Conservation (phyloP, 1,284 basidiomycete species). For the Peniophora sp. region DNA sequence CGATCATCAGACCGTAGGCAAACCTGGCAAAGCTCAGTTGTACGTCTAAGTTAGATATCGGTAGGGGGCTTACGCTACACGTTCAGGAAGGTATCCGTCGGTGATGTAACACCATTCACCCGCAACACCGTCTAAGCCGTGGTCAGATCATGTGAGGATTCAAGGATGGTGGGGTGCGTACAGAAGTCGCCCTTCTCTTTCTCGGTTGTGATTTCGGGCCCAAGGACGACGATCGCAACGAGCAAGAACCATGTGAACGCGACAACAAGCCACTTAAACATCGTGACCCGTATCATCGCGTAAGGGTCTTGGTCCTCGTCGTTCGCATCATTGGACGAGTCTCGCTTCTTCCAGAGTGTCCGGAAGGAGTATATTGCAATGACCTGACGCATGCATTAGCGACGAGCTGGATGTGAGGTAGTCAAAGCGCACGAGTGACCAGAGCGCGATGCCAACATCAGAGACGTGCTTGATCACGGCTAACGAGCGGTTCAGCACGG, state of each 20-base stretch:
- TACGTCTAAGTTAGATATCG: not conserved
- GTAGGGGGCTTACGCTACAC: slow-evolving; percentile 35
- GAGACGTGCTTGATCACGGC: slow-evolving; percentile 43
- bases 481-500: slow-evolving; percentile 11
- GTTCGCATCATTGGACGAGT: too few species aligned
- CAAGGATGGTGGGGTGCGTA: slow-evolving; percentile 6
- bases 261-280: slow-evolving; percentile 22
- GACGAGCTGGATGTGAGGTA: too few species aligned
- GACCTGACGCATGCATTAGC: slow-evolving; percentile 24
- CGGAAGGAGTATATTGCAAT: slow-evolving; percentile 46
- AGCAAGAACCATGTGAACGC: slow-evolving; percentile 37
- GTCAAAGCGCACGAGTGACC: slow-evolving; percentile 22
- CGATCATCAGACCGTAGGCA: slow-evolving; percentile 44
- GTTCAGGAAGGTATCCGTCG: slow-evolving; percentile 29
- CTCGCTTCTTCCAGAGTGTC: slow-evolving; percentile 23
- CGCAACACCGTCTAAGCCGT: slow-evolving; percentile 31
- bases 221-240: slow-evolving; percentile 32
- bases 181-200: too few species aligned
- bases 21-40: slow-evolving; percentile 20
- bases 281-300: not conserved
- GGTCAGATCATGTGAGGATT: not conserved
- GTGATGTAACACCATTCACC: slow-evolving; percentile 54
- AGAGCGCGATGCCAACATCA: slow-evolving; percentile 43
- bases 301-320: not conserved
- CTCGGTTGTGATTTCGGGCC: slow-evolving; percentile 31